These are phyloP conservation scores for Rhododendron ovatum DNA, from an alignment of 148 eudicot species.

Conservation along the genomic window DNA sequence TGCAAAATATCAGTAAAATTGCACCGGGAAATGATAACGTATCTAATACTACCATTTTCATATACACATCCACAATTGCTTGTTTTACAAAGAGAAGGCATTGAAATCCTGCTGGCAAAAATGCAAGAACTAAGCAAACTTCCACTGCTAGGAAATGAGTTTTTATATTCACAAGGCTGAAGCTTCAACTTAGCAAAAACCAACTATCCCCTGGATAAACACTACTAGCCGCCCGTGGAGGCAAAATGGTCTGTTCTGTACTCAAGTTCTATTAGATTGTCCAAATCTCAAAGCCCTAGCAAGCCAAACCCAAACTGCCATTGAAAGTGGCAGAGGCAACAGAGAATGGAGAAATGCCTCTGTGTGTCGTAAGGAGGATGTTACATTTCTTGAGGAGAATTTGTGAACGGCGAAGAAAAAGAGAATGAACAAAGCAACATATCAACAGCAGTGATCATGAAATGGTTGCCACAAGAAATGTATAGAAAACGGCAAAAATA, in stretches of 20 bases:
- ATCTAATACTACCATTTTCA: slow-evolving; percentile 46
- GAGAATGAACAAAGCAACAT: slow-evolving; percentile 42
- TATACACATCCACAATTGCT: slow-evolving; percentile 19
- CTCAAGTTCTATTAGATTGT: slow-evolving; percentile 27
- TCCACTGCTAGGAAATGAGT: slow-evolving; percentile 16
- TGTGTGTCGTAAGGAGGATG: not conserved
- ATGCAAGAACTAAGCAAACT: slow-evolving; percentile 35
- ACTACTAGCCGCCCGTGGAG: slow-evolving; percentile 49
- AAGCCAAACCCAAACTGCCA: slow-evolving; percentile 47
- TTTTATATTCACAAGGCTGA: slow-evolving; percentile 32
- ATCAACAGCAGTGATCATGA: slow-evolving; percentile 39
- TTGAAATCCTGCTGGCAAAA: slow-evolving; percentile 29
- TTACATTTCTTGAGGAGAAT: not conserved
- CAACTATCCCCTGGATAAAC: slow-evolving; percentile 54
- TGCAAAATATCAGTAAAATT: slow-evolving; percentile 44
- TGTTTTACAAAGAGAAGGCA: slow-evolving; percentile 27
- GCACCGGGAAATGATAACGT: slow-evolving; percentile 49
- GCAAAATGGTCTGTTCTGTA: slow-evolving; percentile 26
- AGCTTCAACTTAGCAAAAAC: slow-evolving; percentile 37
- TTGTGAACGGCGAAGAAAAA: slow-evolving; percentile 23
- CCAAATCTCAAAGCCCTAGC: slow-evolving; percentile 40
- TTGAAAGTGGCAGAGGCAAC: slow-evolving; percentile 38
- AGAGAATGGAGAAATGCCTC: slow-evolving; percentile 32
- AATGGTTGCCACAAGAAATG: slow-evolving; percentile 69
- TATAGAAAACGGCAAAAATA: slow-evolving; percentile 28